Evolutionary conservation across 2,329 filamentous ascomycete genomes (phyloP).

Genomic region (Chaetomium sp.): DNA sequence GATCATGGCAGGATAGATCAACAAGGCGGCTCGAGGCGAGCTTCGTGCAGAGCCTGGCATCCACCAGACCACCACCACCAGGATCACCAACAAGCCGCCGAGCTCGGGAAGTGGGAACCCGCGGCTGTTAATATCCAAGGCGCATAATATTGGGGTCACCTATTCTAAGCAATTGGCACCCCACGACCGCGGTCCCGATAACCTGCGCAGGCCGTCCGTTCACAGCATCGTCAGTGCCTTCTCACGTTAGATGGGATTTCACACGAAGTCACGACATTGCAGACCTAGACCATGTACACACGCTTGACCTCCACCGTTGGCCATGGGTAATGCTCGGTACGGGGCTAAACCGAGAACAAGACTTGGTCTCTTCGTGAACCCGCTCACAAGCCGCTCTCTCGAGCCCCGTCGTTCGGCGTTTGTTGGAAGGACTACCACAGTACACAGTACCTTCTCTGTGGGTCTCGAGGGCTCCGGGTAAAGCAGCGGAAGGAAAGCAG

Average conservation of each 20-base stretch:
- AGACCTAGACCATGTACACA: slow-evolving; percentile 1
- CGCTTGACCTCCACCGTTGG: not conserved
- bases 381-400: not conserved
- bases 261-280: not conserved
- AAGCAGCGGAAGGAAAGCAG: not conserved
- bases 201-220: too few relatives aligned
- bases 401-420: too few relatives aligned
- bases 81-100: not conserved
- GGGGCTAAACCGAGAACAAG: not conserved
- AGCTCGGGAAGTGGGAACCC: not conserved
- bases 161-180: slow-evolving; percentile 2
- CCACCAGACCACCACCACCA: slow-evolving; percentile 4
- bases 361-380: not conserved
- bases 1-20: slow-evolving; percentile 2
- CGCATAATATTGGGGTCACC: slow-evolving; percentile 13
- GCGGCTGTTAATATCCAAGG: slow-evolving; percentile 1
- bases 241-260: slow-evolving; percentile 10
- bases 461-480: not conserved
- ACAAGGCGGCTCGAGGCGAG: slow-evolving; percentile 13
- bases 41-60: slow-evolving; percentile 7
- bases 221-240: too few relatives aligned
- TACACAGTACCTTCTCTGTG: not conserved
- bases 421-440: not conserved
- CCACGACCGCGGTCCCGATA: slow-evolving; percentile 5
- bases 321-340: not conserved